A percentile compares a stretch with the other conserved stretches of the same genome.
Conservation (phyloP, 1,284 basidiomycete genomes). For the Farysia itapuensis region DNA sequence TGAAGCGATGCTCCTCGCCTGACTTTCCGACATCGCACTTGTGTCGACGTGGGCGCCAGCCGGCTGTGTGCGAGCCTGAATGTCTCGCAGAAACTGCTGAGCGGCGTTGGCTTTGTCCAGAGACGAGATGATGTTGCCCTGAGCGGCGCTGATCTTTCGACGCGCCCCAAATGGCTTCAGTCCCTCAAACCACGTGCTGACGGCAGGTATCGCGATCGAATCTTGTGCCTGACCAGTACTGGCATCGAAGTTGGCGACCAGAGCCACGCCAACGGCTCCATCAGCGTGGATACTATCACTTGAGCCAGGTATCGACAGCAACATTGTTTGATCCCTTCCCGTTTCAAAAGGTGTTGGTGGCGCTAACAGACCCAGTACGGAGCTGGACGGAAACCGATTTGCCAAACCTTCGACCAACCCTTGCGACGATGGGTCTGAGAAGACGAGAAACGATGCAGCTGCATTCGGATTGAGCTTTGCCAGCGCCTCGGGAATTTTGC, state of each 20-base stretch:
- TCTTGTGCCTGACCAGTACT: constrained; percentile 2
- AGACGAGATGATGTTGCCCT: constrained; percentile 76
- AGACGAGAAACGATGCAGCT: constrained; percentile 66
- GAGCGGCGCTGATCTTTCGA: constrained; percentile 69
- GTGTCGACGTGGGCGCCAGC: constrained; percentile 26
- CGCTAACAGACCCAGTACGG: constrained; percentile 71
- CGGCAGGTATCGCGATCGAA: constrained; percentile 36
- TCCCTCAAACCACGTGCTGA: constrained; percentile 65
- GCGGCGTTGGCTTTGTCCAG: constrained; percentile 72
- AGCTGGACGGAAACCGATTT: constrained; percentile 63
- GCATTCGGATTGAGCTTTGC: constrained; percentile 22
- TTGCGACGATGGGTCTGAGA: constrained; percentile 69
- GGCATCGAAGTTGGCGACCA: constrained; percentile 59
- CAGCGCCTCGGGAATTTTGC: constrained; percentile 31
- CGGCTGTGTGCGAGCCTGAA: constrained; percentile 60
- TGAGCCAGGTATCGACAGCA: constrained; percentile 62
- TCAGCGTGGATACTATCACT: constrained; percentile 64
- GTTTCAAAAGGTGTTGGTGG: constrained; percentile 84
- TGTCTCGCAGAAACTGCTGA: constrained; percentile 68
- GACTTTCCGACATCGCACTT: constrained; percentile 22
- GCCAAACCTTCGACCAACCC: constrained; percentile 67
- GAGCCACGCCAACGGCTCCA: constrained; percentile 75
- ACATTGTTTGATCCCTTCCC: constrained; percentile 75
- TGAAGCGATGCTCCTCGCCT: constrained; percentile 25
- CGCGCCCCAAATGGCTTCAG: constrained; percentile 66